phyloP scores from a whole-genome alignment of 441 rosid genomes.

The Mallotus repandus region DNA sequence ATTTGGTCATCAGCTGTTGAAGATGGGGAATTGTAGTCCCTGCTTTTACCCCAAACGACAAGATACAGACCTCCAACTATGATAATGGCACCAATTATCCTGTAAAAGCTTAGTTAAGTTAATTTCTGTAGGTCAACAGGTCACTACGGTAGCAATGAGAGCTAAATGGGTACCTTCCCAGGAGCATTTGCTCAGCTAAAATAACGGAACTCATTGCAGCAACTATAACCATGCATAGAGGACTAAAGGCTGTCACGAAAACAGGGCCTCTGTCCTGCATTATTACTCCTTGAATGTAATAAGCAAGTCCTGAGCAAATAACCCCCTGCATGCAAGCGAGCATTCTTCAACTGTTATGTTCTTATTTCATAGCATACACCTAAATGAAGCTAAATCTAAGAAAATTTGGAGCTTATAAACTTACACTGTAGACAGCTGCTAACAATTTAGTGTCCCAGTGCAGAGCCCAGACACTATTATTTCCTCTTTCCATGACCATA shows the following conservation, averaged over 20 bases:
- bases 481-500: conserved; percentile 60
- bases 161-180: conserved; percentile 63
- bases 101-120: conserved; percentile 27
- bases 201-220: conserved; percentile 72
- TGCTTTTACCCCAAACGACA: conserved; percentile 83
- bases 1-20: conserved; percentile 17
- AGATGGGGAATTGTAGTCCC: conserved; percentile 44
- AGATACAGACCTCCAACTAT: conserved; percentile 76
- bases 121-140: neutral
- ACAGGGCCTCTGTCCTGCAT: conserved; percentile 89
- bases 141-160: neutral
- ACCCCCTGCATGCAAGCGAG: conserved; percentile 56
- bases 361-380: neutral
- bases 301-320: conserved; percentile 71
- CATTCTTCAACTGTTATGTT: neutral
- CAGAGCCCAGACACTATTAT: conserved; percentile 53
- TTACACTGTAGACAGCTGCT: conserved; percentile 78
- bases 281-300: conserved; percentile 72
- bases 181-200: conserved; percentile 65
- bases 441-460: conserved; percentile 76
- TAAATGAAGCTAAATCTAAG: too few species aligned
- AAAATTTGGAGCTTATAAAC: conserved; percentile 10
- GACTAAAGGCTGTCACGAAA: conserved; percentile 79
- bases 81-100: conserved; percentile 75
- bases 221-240: conserved; percentile 74